Evolutionary conservation across 2,329 filamentous ascomycete species (phyloP), one percentile per base, ranked within the genome.

Genomic region (Venturiaceae sp.): DNA sequence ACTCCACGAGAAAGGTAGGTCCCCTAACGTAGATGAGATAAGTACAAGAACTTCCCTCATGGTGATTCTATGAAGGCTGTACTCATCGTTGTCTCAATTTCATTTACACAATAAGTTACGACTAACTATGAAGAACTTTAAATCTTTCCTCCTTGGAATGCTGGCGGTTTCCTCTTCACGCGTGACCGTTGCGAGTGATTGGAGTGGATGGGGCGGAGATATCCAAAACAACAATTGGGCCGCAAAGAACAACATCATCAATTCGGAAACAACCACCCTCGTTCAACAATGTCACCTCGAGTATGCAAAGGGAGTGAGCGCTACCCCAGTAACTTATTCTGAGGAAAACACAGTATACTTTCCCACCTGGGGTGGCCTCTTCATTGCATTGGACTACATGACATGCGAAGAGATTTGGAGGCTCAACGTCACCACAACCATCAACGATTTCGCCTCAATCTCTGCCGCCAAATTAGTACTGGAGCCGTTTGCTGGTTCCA

Each of bases 321-420:
- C 60, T 7, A 60, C 54, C 3, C 60, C 60, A 19, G 54, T 57
- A 4, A 30, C 60, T n/a, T 11, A 23, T 50, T 53, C 34, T 8
- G 58, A 47, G 7, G 33, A 58, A 41, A 64, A 64, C 41, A 63
- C 64, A n/a, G n/a, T n/a, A 7, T 71, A 69, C 59, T 72, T 63
- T 58, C 68, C 68, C 1, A 69, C 67, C 23, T 69, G 66, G 66
- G 64, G 63, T 56, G 70, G 68, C 57, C 59, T 63, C 5, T 62
- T 71, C 52, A 64, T 67, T n/a, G 69, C 69, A 5, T 62, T 71
- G 28, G 62, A 71, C 61, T 71, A 68, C 60, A 58, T 39, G 16
- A 57, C 58, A 8, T 71, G 69, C 61, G 26, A 57, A 33, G 57
- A 62, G 11, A 37, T 63, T 3, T 72, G 69, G 69, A 44, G 60